A percentile compares a stretch with the other conserved stretches of the same genome.
Evolutionary conservation across 495 filamentous ascomycete species (phyloP).

Genomic region (Cairneyella variabilis): DNA sequence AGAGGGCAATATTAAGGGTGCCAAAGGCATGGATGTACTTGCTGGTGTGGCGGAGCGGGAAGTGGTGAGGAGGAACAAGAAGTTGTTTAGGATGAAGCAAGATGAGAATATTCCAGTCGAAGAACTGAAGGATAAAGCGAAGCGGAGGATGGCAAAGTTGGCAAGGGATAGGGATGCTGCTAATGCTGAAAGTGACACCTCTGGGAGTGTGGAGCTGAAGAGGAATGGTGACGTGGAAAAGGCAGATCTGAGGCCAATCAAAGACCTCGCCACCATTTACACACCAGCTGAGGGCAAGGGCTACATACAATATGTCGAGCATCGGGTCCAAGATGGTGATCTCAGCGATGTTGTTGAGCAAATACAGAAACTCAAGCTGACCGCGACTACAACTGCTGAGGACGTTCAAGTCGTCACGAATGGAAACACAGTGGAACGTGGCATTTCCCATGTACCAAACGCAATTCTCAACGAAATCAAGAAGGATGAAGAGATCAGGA

Average conservation of each 20-base stretch:
- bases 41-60: slow-evolving; percentile 67
- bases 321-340: slow-evolving; percentile 55
- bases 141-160: slow-evolving; percentile 32
- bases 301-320: slow-evolving; percentile 65
- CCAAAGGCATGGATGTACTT: slow-evolving; percentile 73
- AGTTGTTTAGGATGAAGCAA: slow-evolving; percentile 52
- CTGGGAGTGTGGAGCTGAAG: slow-evolving; percentile 14
- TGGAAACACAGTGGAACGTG: neutral
- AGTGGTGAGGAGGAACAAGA: slow-evolving; percentile 70
- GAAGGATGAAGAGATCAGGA: slow-evolving; percentile 28
- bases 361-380: slow-evolving; percentile 24
- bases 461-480: slow-evolving; percentile 26
- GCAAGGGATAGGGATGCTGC: too few relatives aligned
- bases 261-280: slow-evolving; percentile 42
- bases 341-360: slow-evolving; percentile 50
- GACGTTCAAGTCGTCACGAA: neutral
- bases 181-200: too few relatives aligned
- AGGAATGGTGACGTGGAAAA: too few relatives aligned
- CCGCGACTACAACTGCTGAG: slow-evolving; percentile 1
- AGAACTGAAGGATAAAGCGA: slow-evolving; percentile 35
- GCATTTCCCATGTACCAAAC: slow-evolving; percentile 25
- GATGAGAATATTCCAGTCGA: slow-evolving; percentile 35
- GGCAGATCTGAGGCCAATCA: slow-evolving; percentile 44
- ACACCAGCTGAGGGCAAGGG: slow-evolving; percentile 51
- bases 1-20: slow-evolving; percentile 78